Evolutionary conservation across 2,329 filamentous ascomycete genomes (phyloP).

Genomic region (Harringtonia lauricola): DNA sequence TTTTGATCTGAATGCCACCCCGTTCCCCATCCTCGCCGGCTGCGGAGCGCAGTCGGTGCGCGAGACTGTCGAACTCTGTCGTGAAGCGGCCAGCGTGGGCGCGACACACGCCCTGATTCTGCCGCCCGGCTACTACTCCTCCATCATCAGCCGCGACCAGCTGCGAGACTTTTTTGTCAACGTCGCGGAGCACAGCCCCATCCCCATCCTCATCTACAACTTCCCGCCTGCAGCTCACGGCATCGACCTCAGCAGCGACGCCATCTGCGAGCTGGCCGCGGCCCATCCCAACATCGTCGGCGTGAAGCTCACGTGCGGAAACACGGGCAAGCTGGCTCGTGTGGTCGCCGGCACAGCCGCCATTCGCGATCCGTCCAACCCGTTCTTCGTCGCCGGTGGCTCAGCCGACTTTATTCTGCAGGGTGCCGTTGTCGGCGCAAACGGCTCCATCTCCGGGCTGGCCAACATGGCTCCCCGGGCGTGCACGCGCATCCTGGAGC

Average conservation of each 20-base stretch:
- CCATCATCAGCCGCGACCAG: conserved; percentile 44
- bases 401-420: conserved; percentile 66
- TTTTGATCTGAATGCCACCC: conserved; percentile 29
- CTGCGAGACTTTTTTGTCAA: conserved; percentile 51
- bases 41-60: conserved; percentile 57
- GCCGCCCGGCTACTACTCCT: conserved; percentile 58
- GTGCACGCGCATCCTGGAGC: conserved; percentile 48
- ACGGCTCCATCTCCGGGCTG: conserved; percentile 60
- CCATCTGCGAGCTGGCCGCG: conserved; percentile 39
- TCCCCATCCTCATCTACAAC: conserved; percentile 54
- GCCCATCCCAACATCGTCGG: conserved; percentile 48
- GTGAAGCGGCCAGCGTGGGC: conserved; percentile 51
- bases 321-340: conserved; percentile 47
- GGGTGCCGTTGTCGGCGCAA: conserved; percentile 56
- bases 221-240: conserved; percentile 47
- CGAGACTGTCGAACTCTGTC: conserved; percentile 55
- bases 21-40: conserved; percentile 58
- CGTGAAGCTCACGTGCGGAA: conserved; percentile 53
- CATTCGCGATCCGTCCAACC: conserved; percentile 3
- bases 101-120: conserved; percentile 58
- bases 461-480: conserved; percentile 56
- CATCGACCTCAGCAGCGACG: conserved; percentile 46
- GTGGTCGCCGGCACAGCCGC: conserved; percentile 32
- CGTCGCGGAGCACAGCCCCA: conserved; percentile 45
- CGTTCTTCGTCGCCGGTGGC: conserved; percentile 61